Evolutionary conservation across 176 grass and related monocot species (phyloP).

Genomic region (Pharus latifolius): DNA sequence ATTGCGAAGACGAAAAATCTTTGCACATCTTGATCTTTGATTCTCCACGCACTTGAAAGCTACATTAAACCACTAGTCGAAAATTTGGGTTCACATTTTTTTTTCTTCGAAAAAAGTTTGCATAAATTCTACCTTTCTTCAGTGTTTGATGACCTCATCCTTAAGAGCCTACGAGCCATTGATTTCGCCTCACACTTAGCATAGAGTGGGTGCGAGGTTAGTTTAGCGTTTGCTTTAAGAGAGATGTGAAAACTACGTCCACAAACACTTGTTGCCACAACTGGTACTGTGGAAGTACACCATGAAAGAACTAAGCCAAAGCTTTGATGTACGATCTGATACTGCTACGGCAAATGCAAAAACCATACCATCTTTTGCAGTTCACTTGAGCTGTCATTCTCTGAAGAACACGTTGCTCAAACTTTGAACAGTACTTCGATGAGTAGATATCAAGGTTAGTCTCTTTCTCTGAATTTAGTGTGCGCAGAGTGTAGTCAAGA

Average conservation of each 20-base stretch:
- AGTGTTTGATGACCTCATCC: slow-evolving; percentile 4
- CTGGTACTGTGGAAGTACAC: not conserved
- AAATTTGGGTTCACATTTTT: not conserved
- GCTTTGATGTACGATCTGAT: not conserved
- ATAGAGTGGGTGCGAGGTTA: slow-evolving; percentile 35
- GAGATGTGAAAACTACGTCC: slow-evolving; percentile 36
- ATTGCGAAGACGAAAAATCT: not conserved
- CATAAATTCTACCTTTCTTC: not conserved
- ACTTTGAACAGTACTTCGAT: not conserved
- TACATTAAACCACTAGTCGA: slow-evolving; percentile 8
- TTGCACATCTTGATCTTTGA: not conserved
- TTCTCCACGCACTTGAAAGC: slow-evolving; percentile 26
- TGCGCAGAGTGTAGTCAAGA: not conserved
- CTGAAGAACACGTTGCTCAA: not conserved
- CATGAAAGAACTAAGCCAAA: not conserved
- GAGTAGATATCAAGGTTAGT: not conserved
- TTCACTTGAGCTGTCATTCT: not conserved
- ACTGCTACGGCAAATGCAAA: slow-evolving; percentile 2
- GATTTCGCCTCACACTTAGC: slow-evolving; percentile 2
- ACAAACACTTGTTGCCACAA: not conserved
- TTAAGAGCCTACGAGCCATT: not conserved
- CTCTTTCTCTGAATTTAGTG: not conserved
- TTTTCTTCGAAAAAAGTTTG: not conserved
- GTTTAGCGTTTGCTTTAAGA: slow-evolving; percentile 66
- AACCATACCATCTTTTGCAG: not conserved